These are phyloP conservation scores for Torrubiellomyces zombiae DNA, from an alignment of 2,329 filamentous ascomycete species.

Conservation along the genomic window DNA sequence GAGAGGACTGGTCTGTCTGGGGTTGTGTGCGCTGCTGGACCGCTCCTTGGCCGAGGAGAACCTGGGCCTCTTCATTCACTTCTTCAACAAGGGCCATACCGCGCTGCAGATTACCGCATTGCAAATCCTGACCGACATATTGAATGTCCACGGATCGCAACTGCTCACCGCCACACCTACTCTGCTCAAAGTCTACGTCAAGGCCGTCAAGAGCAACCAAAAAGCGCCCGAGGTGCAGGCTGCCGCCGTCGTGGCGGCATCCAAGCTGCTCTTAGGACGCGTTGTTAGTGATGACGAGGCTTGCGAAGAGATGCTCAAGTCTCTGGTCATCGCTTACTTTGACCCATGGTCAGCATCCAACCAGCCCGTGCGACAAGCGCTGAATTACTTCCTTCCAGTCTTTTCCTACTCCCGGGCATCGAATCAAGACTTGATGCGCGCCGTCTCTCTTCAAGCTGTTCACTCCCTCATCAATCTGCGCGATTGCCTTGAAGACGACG, in stretches of 20 bases:
- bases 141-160: constrained; percentile 74
- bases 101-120: constrained; percentile 77
- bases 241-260: constrained; percentile 63
- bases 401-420: constrained; percentile 75
- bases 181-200: constrained; percentile 72
- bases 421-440: constrained; percentile 69
- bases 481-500: constrained; percentile 58
- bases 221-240: constrained; percentile 61
- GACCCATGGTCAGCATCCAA: constrained; percentile 68
- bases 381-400: constrained; percentile 88
- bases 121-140: constrained; percentile 83
- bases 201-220: constrained; percentile 56
- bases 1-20: constrained; percentile 73
- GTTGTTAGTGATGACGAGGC: constrained; percentile 55
- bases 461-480: constrained; percentile 58
- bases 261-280: constrained; percentile 70
- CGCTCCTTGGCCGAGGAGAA: constrained; percentile 87
- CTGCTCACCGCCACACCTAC: constrained; percentile 51
- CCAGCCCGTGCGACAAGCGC: constrained; percentile 65
- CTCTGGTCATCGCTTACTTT: constrained; percentile 75
- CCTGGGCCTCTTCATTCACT: constrained; percentile 82
- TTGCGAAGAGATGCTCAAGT: constrained; percentile 62
- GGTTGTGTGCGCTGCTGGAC: constrained; percentile 80
- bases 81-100: constrained; percentile 85
- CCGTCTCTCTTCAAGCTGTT: constrained; percentile 56